Base-by-base conservation (phyloP, 2,329 filamentous ascomycete species). In the Neonectria hederae region DNA sequence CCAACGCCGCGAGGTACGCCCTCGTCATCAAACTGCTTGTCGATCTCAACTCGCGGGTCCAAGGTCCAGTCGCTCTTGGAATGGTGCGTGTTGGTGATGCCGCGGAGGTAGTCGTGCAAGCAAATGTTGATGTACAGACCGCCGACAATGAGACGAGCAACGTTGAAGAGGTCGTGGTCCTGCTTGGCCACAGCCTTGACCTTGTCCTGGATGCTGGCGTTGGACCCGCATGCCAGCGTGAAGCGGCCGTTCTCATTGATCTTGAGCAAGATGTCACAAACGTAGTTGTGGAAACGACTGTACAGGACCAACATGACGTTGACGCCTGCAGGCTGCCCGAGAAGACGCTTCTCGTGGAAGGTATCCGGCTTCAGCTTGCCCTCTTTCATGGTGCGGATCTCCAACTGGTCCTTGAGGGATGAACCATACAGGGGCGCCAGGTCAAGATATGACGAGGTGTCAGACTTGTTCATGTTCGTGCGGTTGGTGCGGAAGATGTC, bases 361-460 rank as follows among this genome's bases (percentile, higher is more conserved):
- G 86, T 89, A 72, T 93, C 90, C 0, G 89, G 87, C 77, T 92
- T 92, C 64, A 93, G 80, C 69, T 87, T 88, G n/a, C 90, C 90
- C 63, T 89, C 85, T 52, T 86, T 83, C 76, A 87, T 85, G 1
- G 88, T 89, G 24, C 90, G 83, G 72, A 92, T 86, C 66, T 81
- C 76, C 52, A 89, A 80, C 71, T 92, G 90, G 66, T 91, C 87
- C 26, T 82, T 79, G 70, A 87, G 83, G 46, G 87, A 88, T 54
- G 86, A 90, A 4, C 92, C 92, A 68, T 94, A 94, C 3, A 94
- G 80, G 0, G 91, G 91, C 0, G 89, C 84, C 1, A 94, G 81
- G 72, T 94, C 91, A 24, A 94, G 84, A 67, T 94, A 94, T 0
- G 90, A 93, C 0, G 90, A 93, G 0, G 89, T 92, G 66, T 88